Conservation (phyloP, 495 filamentous ascomycete genomes). For the Podospora conica region DNA sequence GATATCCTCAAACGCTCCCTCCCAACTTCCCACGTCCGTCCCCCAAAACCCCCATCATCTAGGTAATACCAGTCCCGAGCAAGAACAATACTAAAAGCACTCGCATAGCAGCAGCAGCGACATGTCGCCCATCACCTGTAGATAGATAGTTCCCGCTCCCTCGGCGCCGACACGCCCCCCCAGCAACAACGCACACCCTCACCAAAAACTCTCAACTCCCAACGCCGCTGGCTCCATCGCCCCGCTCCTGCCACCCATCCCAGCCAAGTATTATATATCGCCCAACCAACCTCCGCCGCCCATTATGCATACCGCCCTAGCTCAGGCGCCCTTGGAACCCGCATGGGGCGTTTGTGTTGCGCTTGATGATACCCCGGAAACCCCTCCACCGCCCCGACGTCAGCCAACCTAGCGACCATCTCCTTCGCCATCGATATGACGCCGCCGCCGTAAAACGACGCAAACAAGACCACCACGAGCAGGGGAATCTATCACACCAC, state of each 20-base stretch:
- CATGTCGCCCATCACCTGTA: too few relatives aligned
- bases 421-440: background rate
- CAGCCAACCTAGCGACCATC: background rate
- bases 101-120: background rate
- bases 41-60: background rate
- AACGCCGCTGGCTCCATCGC: background rate
- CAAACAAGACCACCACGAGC: constrained; percentile 28
- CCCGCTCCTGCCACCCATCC: background rate
- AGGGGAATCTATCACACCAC: constrained; percentile 44
- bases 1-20: background rate
- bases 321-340: background rate
- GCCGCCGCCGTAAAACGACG: constrained; percentile 18
- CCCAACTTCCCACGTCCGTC: background rate
- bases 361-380: too few relatives aligned
- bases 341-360: too few relatives aligned
- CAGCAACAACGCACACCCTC: background rate
- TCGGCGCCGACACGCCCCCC: background rate
- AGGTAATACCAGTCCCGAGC: background rate
- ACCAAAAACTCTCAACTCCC: background rate
- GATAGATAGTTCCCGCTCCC: background rate
- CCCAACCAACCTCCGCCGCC: background rate
- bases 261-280: background rate
- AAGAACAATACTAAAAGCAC: background rate
- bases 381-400: background rate
- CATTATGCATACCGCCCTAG: background rate